These are phyloP conservation scores for Hortaea werneckii DNA, from an alignment of 2,329 filamentous ascomycete species.

Conservation along the genomic window DNA sequence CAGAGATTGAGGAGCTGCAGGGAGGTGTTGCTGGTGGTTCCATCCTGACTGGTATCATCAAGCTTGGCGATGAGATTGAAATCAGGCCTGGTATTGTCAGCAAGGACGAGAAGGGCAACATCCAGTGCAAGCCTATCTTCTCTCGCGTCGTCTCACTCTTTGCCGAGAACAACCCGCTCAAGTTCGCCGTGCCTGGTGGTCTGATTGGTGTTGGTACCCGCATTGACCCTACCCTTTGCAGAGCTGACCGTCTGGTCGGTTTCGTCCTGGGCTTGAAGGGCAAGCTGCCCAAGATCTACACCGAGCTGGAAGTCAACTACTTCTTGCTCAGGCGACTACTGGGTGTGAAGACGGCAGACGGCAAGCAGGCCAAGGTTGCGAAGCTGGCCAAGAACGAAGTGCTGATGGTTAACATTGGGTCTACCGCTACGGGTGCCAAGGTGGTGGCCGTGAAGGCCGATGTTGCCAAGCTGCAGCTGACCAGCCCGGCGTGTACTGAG, in stretches of 20 bases:
- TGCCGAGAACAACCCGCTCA: conserved; percentile 95
- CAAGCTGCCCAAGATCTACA: conserved; percentile 90
- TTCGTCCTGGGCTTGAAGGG: conserved; percentile 95
- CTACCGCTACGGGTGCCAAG: conserved; percentile 94
- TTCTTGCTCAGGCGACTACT: conserved; percentile 89
- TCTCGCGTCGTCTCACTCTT: conserved; percentile 90
- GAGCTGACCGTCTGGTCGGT: conserved; percentile 96
- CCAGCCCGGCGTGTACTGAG: conserved; percentile 78
- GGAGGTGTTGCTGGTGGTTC: conserved; percentile 96
- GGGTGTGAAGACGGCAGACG: conserved; percentile 94
- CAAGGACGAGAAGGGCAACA: conserved; percentile 83
- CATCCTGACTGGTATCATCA: conserved; percentile 92
- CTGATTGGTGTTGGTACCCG: conserved; percentile 96
- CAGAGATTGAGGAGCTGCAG: conserved; percentile 96
- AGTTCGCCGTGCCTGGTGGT: conserved; percentile 94
- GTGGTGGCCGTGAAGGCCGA: conserved; percentile 95
- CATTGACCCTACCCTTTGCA: conserved; percentile 94
- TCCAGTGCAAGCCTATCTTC: conserved; percentile 96
- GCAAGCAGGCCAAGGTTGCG: conserved; percentile 98
- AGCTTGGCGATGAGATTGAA: conserved; percentile 95
- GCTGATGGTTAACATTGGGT: conserved; percentile 99
- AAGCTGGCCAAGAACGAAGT: conserved; percentile 98
- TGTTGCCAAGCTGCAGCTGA: conserved; percentile 88
- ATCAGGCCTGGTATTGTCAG: conserved; percentile 98
- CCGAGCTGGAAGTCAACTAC: conserved; percentile 98